Percentiles rank a stretch among this genome's conserved stretches.
Conservation (phyloP, 1,284 basidiomycete genomes). For the Exobasidium rhododendri region DNA sequence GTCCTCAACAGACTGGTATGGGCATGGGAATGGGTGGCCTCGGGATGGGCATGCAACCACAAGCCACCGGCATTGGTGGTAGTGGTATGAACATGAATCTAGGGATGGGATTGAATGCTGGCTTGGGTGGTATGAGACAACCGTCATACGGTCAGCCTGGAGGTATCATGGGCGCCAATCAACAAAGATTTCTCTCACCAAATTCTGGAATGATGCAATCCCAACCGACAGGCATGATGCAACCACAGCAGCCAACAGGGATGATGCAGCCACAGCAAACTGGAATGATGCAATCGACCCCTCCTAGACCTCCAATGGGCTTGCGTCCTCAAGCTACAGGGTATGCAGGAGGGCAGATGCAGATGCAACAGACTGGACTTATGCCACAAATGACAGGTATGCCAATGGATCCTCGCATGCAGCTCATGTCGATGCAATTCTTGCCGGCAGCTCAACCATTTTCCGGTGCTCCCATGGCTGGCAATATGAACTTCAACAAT, state of each 20-base stretch:
- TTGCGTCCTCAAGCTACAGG: slow-evolving; percentile 38
- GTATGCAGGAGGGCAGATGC: slow-evolving; percentile 34
- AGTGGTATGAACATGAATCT: slow-evolving; percentile 8
- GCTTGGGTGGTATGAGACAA: slow-evolving; percentile 4
- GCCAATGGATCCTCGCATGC: slow-evolving; percentile 51
- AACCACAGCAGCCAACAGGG: slow-evolving; percentile 8
- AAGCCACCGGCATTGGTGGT: slow-evolving; percentile 8
- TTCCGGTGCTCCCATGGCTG: slow-evolving; percentile 41
- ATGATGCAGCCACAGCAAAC: not conserved
- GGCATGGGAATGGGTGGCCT: slow-evolving; percentile 20
- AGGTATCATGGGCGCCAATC: slow-evolving; percentile 3
- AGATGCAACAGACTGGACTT: slow-evolving; percentile 45
- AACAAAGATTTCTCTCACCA: slow-evolving; percentile 3
- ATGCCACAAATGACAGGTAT: slow-evolving; percentile 54
- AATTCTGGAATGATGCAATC: not conserved
- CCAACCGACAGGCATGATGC: slow-evolving; percentile 15
- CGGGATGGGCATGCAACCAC: slow-evolving; percentile 19
- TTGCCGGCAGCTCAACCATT: slow-evolving; percentile 51
- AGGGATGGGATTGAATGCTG: slow-evolving; percentile 1
- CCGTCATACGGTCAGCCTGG: not conserved
- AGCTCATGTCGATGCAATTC: slow-evolving; percentile 54
- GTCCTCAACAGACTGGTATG: slow-evolving; percentile 24
- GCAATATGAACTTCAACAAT: slow-evolving; percentile 52
- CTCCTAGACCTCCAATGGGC: slow-evolving; percentile 8
- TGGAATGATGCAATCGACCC: not conserved